These are phyloP conservation scores for Gymnopilus dilepis DNA, from an alignment of 768 basidiomycete genomes.

Conservation along the genomic window DNA sequence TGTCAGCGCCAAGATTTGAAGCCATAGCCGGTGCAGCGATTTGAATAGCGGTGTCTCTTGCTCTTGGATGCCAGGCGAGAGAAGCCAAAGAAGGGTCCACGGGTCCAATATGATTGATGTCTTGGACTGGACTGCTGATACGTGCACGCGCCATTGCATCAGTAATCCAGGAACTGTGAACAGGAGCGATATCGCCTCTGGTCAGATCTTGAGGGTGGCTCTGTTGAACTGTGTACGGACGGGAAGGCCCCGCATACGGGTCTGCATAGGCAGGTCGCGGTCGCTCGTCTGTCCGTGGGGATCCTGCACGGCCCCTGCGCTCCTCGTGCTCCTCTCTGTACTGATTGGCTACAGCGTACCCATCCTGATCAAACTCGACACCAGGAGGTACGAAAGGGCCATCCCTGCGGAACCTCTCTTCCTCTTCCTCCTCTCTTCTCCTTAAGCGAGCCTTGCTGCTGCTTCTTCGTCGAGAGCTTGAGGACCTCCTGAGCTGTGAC, in stretches of 20 bases:
- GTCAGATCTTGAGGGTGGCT: not conserved
- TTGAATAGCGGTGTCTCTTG: not conserved
- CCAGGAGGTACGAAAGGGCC: not conserved
- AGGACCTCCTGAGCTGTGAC: not conserved
- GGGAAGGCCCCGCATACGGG: not conserved
- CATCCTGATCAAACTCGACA: not conserved
- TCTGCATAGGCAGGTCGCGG: not conserved
- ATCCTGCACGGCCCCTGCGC: not conserved
- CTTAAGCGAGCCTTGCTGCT: not conserved
- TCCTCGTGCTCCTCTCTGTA: not conserved
- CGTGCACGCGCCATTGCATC: slow-evolving; percentile 1
- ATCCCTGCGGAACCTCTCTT: not conserved
- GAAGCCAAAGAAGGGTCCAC: slow-evolving; percentile 3
- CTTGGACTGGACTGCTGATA: not conserved
- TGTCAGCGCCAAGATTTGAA: not conserved
- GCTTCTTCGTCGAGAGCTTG: not conserved
- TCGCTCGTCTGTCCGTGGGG: not conserved
- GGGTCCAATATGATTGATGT: not conserved
- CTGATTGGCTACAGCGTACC: not conserved
- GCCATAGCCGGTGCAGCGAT: not conserved
- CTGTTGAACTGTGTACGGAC: not conserved
- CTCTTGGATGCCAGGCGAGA: not conserved
- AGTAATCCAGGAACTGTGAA: not conserved
- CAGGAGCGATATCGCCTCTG: not conserved
- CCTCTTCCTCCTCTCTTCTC: slow-evolving; percentile 1